Evolutionary conservation across 441 rosid species (phyloP).

Genomic region (Aleurites moluccanus): DNA sequence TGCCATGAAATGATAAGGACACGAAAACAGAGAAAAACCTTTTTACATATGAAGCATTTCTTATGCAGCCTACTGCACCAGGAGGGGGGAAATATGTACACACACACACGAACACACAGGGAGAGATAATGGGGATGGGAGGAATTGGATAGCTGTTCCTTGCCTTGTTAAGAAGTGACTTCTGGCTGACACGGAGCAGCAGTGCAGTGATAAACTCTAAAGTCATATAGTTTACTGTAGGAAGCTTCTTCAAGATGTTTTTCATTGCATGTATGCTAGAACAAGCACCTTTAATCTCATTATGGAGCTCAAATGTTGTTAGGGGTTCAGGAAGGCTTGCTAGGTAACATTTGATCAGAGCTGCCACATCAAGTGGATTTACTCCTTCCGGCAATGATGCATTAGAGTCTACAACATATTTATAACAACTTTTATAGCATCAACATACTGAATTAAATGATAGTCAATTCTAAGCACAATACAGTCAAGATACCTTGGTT

Average conservation of each 20-base stretch:
- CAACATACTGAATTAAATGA: conserved; percentile 5
- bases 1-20: background rate
- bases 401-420: conserved; percentile 50
- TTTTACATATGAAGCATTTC: background rate
- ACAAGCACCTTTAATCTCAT: conserved; percentile 67
- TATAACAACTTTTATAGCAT: conserved; percentile 14
- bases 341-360: conserved; percentile 74
- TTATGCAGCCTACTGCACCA: background rate
- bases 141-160: conserved; percentile 14
- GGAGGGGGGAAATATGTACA: background rate
- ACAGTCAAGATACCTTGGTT: conserved; percentile 58
- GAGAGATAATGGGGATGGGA: background rate
- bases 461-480: conserved; percentile 8
- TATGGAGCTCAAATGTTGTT: conserved; percentile 75
- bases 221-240: conserved; percentile 80
- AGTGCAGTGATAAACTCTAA: conserved; percentile 81
- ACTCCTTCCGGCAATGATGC: conserved; percentile 72
- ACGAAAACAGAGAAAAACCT: background rate
- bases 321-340: conserved; percentile 93
- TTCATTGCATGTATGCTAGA: conserved; percentile 60
- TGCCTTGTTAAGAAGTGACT: conserved; percentile 83
- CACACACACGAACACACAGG: background rate
- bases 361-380: conserved; percentile 72
- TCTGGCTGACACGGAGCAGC: conserved; percentile 79
- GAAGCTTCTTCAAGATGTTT: conserved; percentile 76